Evolutionary conservation across 2,329 filamentous ascomycete species (phyloP).

Genomic region (Westerdykella aurantiaca): DNA sequence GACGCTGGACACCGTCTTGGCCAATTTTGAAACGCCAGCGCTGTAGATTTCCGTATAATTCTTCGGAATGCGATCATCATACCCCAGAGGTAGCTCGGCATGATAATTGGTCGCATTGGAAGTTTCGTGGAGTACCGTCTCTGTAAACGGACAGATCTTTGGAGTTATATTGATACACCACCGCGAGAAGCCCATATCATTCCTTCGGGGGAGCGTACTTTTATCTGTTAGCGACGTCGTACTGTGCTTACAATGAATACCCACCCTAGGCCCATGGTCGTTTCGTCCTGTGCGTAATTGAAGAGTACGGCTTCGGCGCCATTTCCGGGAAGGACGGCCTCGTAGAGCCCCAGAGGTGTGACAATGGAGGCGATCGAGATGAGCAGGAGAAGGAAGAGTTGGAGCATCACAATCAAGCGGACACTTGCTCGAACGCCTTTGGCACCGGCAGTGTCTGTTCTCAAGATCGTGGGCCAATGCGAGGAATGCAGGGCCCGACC

Average conservation of each 20-base stretch:
- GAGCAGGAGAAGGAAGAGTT: conserved; percentile 28
- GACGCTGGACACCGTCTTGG: conserved; percentile 38
- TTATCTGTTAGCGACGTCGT: not conserved
- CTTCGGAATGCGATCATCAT: conserved; percentile 33
- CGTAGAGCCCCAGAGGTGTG: conserved; percentile 44
- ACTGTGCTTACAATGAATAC: not conserved
- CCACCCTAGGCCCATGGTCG: conserved; percentile 28
- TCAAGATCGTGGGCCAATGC: conserved; percentile 40
- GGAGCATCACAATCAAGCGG: conserved; percentile 20
- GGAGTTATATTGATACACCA: conserved; percentile 31
- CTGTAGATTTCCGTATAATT: conserved; percentile 35
- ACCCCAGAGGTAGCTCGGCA: conserved; percentile 15
- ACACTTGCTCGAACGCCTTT: conserved; percentile 31
- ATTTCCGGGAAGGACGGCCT: conserved; percentile 24
- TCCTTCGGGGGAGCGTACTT: conserved; percentile 7
- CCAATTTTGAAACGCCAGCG: conserved; percentile 28
- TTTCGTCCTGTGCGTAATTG: conserved; percentile 34
- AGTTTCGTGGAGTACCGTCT: conserved; percentile 6
- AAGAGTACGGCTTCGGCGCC: conserved; percentile 24
- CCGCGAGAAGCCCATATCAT: conserved; percentile 32
- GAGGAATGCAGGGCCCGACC: conserved; percentile 36
- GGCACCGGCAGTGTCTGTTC: conserved; percentile 32
- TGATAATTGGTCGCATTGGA: conserved; percentile 16
- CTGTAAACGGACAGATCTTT: conserved; percentile 13
- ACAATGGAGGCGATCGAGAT: conserved; percentile 40